Evolutionary conservation across 768 basidiomycete genomes (phyloP).

Genomic region (Udeniomyces megalosporus): DNA sequence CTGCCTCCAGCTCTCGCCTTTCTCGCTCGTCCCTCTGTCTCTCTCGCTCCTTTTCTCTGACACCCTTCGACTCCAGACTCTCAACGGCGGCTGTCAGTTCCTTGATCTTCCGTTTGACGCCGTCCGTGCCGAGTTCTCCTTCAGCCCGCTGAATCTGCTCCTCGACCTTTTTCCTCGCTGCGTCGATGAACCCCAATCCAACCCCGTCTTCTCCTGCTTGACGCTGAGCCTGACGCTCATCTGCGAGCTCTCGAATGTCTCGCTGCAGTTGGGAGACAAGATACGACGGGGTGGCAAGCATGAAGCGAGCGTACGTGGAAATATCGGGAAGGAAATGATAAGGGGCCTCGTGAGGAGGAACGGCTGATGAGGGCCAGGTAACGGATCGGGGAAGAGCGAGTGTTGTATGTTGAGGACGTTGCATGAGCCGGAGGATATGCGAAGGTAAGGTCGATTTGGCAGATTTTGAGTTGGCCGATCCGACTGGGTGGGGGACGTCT

Average conservation of each 20-base stretch:
- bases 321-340: conserved; percentile 94
- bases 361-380: conserved; percentile 85
- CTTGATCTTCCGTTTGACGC: background rate
- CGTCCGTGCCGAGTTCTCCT: conserved; percentile 48
- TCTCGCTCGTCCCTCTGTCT: conserved; percentile 18
- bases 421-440: conserved; percentile 55
- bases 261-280: conserved; percentile 54
- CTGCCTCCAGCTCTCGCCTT: conserved; percentile 9
- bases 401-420: conserved; percentile 85
- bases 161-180: conserved; percentile 57
- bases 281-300: conserved; percentile 83
- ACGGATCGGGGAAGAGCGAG: conserved; percentile 77
- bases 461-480: background rate
- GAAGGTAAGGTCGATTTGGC: background rate
- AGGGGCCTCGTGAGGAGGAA: conserved; percentile 81
- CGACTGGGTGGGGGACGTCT: background rate
- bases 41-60: conserved; percentile 24
- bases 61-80: conserved; percentile 36
- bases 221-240: conserved; percentile 51
- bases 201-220: conserved; percentile 52
- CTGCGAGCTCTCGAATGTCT: conserved; percentile 54
- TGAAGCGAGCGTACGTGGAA: conserved; percentile 72
- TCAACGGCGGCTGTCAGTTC: background rate
- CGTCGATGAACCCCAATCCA: conserved; percentile 60
- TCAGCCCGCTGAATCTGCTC: conserved; percentile 62